Base-by-base conservation (phyloP, 2,329 filamentous ascomycete species). In the Cytospora piceae region DNA sequence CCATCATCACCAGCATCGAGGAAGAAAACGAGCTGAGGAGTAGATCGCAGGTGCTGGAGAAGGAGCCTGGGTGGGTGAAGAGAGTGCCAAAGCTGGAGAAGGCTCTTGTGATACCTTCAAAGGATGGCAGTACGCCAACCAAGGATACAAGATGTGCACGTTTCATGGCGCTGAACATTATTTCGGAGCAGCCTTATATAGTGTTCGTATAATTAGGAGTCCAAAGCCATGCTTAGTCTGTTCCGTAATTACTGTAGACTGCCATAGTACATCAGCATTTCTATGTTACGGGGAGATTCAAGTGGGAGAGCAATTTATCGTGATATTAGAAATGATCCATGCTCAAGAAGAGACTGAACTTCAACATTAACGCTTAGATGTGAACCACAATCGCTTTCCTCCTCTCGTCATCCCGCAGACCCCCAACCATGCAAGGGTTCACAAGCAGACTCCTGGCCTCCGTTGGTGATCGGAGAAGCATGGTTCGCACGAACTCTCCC, bases 391-490 rank as follows among this genome's bases (percentile, higher is more conserved):
- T 69, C 42, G 70, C 66, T 24, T 61, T 58, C 12, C 68, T 62
- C 15, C 67, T 59, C 32, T 57, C 52, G 51, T 71, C 66, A 54
- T 72, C 69, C 42, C 69, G 61, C 32, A 71, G 34, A 27, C 70
- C 68, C 14, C 69, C 69, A 24, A 71, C 69, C 22, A 69, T 51
- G 14, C 42, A 60, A 1, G 70, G 15, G 49, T 70, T 72, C 11
- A 71, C 68, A 11, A 72, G 58, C 27, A 70, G 64, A 55, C 57
- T 68, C 14, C 58, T 37, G 12, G 39, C 42, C 49, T 62, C 34
- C 4, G n/a, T n/a, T 20, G 60, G 31, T 22, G 60, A 22, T 20
- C 37, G 11, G 53, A 68, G 12, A 15, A 37, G 65, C 37, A 65
- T 27, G 9, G 65, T 51, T n/a, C 31, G 24, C 7, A 64, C 11